These are phyloP conservation scores for Psidium friedrichsthalianum DNA, from an alignment of 345 rosid genomes.

Conservation along the genomic window DNA sequence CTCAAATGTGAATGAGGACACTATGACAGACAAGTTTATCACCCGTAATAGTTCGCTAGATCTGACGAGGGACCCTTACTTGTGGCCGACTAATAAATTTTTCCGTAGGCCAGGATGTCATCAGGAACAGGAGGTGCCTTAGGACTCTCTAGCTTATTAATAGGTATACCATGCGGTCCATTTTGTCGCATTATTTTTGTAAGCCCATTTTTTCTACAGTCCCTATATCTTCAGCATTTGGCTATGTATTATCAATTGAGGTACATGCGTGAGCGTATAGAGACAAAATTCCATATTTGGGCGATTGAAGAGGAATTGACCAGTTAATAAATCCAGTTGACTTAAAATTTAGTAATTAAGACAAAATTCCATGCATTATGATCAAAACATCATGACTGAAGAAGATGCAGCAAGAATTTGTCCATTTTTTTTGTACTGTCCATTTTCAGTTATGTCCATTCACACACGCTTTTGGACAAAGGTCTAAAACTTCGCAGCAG, in stretches of 20 bases:
- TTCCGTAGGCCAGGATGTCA: no score
- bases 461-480: not conserved
- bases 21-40: no score
- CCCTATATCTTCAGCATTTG: not conserved
- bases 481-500: not conserved
- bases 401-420: not conserved
- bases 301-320: not conserved
- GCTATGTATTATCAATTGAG: not conserved
- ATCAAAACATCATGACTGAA: not conserved
- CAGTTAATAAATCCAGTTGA: not conserved
- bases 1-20: no score
- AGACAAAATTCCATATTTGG: not conserved
- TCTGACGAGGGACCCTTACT: no score
- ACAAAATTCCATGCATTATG: not conserved
- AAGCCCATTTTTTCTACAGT: not conserved
- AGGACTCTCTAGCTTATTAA: no score
- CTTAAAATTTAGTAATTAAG: not conserved
- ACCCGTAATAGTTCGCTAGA: no score
- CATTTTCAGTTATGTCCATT: not conserved
- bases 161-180: not conserved
- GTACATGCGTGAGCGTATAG: not conserved
- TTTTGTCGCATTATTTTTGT: not conserved
- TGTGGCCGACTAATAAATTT: no score
- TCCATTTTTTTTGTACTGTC: no score
- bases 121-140: no score